Conservation (phyloP, 176 grass and related monocot genomes). For the Zea luxurians region DNA sequence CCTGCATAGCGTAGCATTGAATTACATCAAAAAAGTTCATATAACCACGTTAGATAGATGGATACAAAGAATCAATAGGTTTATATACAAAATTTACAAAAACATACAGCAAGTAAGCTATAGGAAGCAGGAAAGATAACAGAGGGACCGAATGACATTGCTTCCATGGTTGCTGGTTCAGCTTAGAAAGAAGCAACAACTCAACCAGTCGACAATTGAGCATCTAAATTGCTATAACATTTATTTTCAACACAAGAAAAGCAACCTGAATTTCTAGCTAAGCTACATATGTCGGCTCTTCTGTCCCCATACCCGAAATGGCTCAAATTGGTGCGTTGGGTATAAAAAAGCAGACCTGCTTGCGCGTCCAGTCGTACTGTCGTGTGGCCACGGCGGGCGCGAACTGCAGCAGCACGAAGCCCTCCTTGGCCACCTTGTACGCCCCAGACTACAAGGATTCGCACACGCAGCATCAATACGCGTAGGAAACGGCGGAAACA, state of each 20-base stretch:
- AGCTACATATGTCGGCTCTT: neutral
- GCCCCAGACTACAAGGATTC: slow-evolving; percentile 54
- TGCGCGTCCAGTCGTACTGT: slow-evolving; percentile 85
- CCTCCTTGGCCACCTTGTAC: slow-evolving; percentile 85
- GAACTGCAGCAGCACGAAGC: slow-evolving; percentile 87
- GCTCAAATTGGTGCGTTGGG: neutral
- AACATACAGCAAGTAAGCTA: neutral
- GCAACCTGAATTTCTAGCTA: neutral
- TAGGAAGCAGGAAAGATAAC: neutral
- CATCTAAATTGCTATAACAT: neutral
- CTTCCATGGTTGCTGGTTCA: neutral
- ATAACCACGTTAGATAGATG: slow-evolving; percentile 10
- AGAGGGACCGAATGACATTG: neutral
- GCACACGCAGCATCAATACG: neutral
- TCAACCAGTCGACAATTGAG: neutral
- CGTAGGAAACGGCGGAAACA: neutral
- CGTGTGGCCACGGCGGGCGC: slow-evolving; percentile 59
- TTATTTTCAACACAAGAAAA: neutral
- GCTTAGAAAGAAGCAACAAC: slow-evolving; percentile 19
- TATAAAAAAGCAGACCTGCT: slow-evolving; percentile 52
- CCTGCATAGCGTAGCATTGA: slow-evolving; percentile 32
- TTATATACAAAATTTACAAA: neutral
- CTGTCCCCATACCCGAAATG: neutral
- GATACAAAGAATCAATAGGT: neutral
- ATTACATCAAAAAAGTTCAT: slow-evolving; percentile 32